Evolutionary conservation across 2,329 filamentous ascomycete species (phyloP).

Genomic region (Verticillium zaregamsianum): DNA sequence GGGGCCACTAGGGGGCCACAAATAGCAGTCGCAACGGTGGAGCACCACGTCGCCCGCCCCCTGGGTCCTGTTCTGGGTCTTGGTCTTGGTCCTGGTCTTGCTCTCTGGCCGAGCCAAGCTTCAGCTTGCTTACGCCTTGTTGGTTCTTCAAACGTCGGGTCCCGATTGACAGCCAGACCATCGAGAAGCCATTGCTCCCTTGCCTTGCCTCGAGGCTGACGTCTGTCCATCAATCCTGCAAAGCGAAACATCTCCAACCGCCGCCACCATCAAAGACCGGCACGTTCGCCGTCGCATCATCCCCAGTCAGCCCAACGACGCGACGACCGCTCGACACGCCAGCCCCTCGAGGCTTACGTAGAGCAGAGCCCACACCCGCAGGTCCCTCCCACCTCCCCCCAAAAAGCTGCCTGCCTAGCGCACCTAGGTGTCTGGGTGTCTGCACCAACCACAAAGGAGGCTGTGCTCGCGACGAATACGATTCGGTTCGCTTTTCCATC

Average conservation of each 20-base stretch:
- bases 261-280: not conserved
- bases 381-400: not conserved
- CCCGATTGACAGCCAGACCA: not conserved
- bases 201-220: not conserved
- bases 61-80: too few species aligned
- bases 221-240: not conserved
- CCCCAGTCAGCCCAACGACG: not conserved
- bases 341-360: not conserved
- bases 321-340: not conserved
- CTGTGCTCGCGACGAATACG: not conserved
- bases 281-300: not conserved
- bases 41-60: not conserved
- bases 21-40: not conserved
- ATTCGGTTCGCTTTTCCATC: not conserved
- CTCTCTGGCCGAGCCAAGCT: not conserved
- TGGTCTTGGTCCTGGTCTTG: not conserved
- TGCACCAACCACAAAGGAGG: not conserved
- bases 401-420: not conserved
- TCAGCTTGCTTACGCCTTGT: not conserved
- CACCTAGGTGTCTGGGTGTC: not conserved
- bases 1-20: not conserved
- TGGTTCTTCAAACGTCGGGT: not conserved
- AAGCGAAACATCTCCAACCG: not conserved
- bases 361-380: not conserved
- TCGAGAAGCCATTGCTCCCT: not conserved